phyloP scores from a whole-genome alignment of 306 rosid genomes.

The Bauhinia variegata region DNA sequence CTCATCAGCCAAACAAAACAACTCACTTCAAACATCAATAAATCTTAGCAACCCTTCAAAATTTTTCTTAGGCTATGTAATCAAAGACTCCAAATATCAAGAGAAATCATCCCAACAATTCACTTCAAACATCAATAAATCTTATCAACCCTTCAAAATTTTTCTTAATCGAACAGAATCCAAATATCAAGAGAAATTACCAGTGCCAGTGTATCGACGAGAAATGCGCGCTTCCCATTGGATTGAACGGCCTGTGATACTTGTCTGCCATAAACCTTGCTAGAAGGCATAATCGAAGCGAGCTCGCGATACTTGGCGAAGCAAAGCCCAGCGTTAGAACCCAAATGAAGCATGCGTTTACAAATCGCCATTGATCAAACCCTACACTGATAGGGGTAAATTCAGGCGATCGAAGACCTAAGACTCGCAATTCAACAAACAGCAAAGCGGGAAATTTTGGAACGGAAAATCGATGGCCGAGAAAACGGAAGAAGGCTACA shows the following conservation, averaged over 20 bases:
- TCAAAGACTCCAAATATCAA: background rate
- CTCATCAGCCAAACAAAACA: conserved; percentile 24
- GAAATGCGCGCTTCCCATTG: conserved; percentile 56
- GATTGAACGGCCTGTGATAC: conserved; percentile 49
- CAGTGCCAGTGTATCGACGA: conserved; percentile 62
- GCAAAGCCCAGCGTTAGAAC: conserved; percentile 6
- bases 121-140: background rate
- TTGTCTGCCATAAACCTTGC: conserved; percentile 19
- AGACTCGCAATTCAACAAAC: background rate
- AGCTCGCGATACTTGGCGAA: conserved; percentile 16
- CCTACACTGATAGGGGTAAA: background rate
- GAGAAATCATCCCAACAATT: conserved; percentile 27
- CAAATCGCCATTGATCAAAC: conserved; percentile 39
- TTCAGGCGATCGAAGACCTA: background rate
- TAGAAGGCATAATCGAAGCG: conserved; percentile 5
- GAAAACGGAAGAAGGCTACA: background rate
- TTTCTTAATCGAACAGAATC: background rate
- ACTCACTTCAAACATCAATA: no score
- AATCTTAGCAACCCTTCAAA: background rate
- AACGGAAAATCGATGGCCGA: background rate
- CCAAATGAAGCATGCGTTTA: conserved; percentile 36
- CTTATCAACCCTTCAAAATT: background rate
- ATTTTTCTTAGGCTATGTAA: background rate
- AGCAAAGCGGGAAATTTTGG: background rate
- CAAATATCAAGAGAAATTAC: conserved; percentile 16